Conservation (phyloP, 305 asterid genomes). For the Striga hermonthica region DNA sequence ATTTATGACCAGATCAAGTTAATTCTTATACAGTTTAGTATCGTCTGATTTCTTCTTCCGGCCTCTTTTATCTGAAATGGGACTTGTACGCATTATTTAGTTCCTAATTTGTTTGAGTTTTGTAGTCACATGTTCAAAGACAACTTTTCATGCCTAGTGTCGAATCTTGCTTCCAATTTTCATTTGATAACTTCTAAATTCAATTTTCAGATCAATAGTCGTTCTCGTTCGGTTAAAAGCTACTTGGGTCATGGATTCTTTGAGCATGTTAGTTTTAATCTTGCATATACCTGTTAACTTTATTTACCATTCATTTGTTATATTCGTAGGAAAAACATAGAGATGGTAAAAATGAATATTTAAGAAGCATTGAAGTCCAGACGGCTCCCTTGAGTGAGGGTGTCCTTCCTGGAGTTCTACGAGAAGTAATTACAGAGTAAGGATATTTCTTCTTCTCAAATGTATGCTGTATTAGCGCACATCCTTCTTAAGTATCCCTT, state of each 20-base stretch:
- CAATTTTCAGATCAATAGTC: background rate
- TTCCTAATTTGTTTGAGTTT: too few relatives aligned
- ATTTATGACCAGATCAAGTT: too few relatives aligned
- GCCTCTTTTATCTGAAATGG: too few relatives aligned
- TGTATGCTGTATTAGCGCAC: background rate
- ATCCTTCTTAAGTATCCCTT: background rate
- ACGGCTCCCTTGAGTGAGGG: slow-evolving; percentile 75
- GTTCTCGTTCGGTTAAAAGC: slow-evolving; percentile 21
- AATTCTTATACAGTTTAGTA: too few relatives aligned
- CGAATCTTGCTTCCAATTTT: slow-evolving; percentile 18
- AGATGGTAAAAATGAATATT: slow-evolving; percentile 23
- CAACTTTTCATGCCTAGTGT: background rate
- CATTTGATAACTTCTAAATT: slow-evolving; percentile 7
- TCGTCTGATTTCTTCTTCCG: too few relatives aligned
- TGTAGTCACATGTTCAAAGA: too few relatives aligned
- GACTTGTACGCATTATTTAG: too few relatives aligned
- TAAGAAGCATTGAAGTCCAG: slow-evolving; percentile 56
- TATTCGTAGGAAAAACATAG: slow-evolving; percentile 46
- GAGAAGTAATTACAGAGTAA: slow-evolving; percentile 77
- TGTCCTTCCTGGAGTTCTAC: slow-evolving; percentile 86
- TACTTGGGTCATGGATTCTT: background rate
- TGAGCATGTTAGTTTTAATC: background rate
- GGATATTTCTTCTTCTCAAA: slow-evolving; percentile 27
- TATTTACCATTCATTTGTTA: background rate
- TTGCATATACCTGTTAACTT: background rate